Percentiles rank a stretch among this genome's conserved stretches.
phyloP scores from a whole-genome alignment of 1,284 basidiomycete genomes.

The Sanguinoderma infundibulare region DNA sequence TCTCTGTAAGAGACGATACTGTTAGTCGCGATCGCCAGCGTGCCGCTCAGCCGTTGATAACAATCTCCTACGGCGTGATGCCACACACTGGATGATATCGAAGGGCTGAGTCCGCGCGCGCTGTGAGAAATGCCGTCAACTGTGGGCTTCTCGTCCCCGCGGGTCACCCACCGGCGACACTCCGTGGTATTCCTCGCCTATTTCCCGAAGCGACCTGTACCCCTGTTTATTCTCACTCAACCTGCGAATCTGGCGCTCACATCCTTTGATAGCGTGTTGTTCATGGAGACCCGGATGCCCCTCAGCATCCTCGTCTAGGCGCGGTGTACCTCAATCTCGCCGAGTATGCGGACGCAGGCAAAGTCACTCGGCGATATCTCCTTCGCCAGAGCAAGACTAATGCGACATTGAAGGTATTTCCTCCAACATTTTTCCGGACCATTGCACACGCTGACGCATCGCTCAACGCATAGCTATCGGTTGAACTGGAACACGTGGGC shows the following conservation, averaged over 20 bases:
- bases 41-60: constrained; percentile 1
- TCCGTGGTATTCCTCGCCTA: not conserved
- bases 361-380: constrained; percentile 72
- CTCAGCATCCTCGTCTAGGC: constrained; percentile 64
- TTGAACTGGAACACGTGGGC: constrained; percentile 61
- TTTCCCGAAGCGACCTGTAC: not conserved
- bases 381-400: constrained; percentile 80
- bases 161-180: not conserved
- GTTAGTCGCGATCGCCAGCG: constrained; percentile 7
- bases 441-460: not conserved
- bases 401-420: constrained; percentile 67
- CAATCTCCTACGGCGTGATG: not conserved
- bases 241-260: constrained; percentile 7
- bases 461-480: constrained; percentile 50
- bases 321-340: constrained; percentile 73
- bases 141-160: not conserved
- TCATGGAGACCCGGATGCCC: constrained; percentile 54
- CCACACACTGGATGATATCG: not conserved
- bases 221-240: not conserved
- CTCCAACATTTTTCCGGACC: not conserved
- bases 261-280: constrained; percentile 46
- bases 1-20: not conserved
- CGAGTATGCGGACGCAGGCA: constrained; percentile 70
- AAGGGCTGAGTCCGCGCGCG: constrained; percentile 7
- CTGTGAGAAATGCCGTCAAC: not conserved